A percentile compares a stretch with the other conserved stretches of the same genome.
Conservation (phyloP, 371 early-diverging fungal genomes). For the Circinella minor region DNA sequence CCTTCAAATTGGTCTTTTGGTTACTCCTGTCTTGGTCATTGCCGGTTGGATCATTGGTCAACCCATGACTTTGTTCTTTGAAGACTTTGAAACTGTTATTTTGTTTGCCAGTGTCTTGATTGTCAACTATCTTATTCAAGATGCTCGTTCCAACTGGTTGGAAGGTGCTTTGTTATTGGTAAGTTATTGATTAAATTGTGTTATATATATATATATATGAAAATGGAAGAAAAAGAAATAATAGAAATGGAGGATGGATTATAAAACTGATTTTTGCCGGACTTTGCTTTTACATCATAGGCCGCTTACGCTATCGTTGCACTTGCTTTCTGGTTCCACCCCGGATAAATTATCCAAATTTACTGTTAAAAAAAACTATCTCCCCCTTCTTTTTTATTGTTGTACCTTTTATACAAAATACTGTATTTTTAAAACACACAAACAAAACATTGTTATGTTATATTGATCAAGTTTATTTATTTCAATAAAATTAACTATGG, state of each 20-base stretch:
- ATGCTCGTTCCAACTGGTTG: slow-evolving; percentile 82
- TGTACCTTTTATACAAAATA: no score
- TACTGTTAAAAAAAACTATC: neutral
- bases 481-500: no score
- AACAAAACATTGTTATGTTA: no score
- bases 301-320: slow-evolving; percentile 76
- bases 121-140: slow-evolving; percentile 80
- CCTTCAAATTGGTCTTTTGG: slow-evolving; percentile 90
- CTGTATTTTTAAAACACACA: no score
- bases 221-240: no score
- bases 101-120: slow-evolving; percentile 85
- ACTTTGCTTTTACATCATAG: slow-evolving; percentile 11
- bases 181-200: slow-evolving; percentile 10
- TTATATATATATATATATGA: neutral
- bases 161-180: slow-evolving; percentile 82
- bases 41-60: slow-evolving; percentile 85
- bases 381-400: neutral
- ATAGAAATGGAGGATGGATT: no score
- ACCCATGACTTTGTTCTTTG: slow-evolving; percentile 83
- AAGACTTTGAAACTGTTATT: slow-evolving; percentile 81
- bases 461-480: no score
- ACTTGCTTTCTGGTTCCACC: slow-evolving; percentile 73
- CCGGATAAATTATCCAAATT: slow-evolving; percentile 11
- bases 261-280: no score
- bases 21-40: slow-evolving; percentile 85